Conservation (phyloP, 2,329 filamentous ascomycete species). For the Venturia nashicola region DNA sequence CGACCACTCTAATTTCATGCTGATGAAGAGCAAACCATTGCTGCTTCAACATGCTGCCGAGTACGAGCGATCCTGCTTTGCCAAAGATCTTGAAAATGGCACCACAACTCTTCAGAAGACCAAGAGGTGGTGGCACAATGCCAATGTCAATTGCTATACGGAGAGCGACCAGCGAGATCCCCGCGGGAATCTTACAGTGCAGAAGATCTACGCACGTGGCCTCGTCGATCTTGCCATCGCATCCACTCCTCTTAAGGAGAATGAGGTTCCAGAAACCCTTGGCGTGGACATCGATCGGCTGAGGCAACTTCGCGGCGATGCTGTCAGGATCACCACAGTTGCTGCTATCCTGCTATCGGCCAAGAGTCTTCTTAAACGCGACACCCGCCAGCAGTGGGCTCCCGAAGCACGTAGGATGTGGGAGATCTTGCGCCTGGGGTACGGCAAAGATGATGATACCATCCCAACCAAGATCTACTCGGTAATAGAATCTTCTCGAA, state of each 20-base stretch:
- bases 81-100: constrained; percentile 48
- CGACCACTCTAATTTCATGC: constrained; percentile 72
- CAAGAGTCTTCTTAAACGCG: constrained; percentile 73
- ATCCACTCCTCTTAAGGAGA: constrained; percentile 40
- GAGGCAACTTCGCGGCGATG: constrained; percentile 40
- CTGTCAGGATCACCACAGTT: constrained; percentile 56
- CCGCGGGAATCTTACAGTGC: constrained; percentile 50
- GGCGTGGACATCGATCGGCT: constrained; percentile 56
- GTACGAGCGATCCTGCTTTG: constrained; percentile 65
- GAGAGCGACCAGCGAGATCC: constrained; percentile 59
- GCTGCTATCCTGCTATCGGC: constrained; percentile 66
- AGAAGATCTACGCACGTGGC: constrained; percentile 65
- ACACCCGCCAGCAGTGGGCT: constrained; percentile 68
- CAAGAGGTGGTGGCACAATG: constrained; percentile 52
- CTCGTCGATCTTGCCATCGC: constrained; percentile 65
- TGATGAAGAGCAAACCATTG: constrained; percentile 58
- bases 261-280: constrained; percentile 60
- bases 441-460: constrained; percentile 40
- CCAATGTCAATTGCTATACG: constrained; percentile 50
- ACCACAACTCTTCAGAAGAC: constrained; percentile 46
- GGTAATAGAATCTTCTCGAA: constrained; percentile 36
- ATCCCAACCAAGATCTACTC: constrained; percentile 28
- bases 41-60: constrained; percentile 58
- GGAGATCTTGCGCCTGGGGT: constrained; percentile 50
- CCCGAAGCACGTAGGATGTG: constrained; percentile 60